These are phyloP conservation scores for Barnettozyma populi DNA, from an alignment of 805 yeast genomes.

Conservation along the genomic window DNA sequence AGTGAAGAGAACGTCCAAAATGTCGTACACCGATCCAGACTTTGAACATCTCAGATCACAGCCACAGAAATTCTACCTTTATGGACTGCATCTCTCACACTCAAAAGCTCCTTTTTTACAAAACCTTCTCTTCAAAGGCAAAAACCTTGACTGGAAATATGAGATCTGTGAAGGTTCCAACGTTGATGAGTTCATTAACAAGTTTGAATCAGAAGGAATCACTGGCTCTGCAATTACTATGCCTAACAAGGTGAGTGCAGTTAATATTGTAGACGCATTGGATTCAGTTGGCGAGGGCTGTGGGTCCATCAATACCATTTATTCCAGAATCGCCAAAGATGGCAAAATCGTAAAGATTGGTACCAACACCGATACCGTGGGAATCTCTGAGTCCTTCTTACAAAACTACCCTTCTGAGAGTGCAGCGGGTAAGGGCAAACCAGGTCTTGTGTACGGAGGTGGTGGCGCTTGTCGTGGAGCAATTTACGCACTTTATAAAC, in stretches of 20 bases:
- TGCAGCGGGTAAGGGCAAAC: conserved; percentile 8
- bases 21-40: conserved; percentile 5
- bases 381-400: conserved; percentile 18
- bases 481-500: conserved; percentile 19
- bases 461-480: conserved; percentile 27
- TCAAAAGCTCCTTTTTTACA: conserved; percentile 23
- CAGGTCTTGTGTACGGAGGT: conserved; percentile 24
- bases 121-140: conserved; percentile 17
- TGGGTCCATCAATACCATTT: conserved; percentile 25
- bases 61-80: conserved; percentile 17
- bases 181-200: conserved; percentile 11
- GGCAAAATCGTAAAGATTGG: conserved; percentile 15
- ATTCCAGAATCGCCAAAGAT: conserved; percentile 11
- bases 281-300: conserved; percentile 23
- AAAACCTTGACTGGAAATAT: conserved; percentile 20
- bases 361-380: conserved; percentile 26
- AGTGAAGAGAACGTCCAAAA: too few relatives aligned
- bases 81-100: conserved; percentile 21
- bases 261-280: conserved; percentile 16
- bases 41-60: not conserved
- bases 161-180: conserved; percentile 20
- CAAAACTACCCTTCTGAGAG: conserved; percentile 20
- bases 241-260: conserved; percentile 24
- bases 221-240: conserved; percentile 23
- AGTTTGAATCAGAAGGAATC: conserved; percentile 11